A percentile compares a stretch with the other conserved stretches of the same genome.
Evolutionary conservation across 495 filamentous ascomycete species (phyloP).

Genomic region (Xylaria curta): DNA sequence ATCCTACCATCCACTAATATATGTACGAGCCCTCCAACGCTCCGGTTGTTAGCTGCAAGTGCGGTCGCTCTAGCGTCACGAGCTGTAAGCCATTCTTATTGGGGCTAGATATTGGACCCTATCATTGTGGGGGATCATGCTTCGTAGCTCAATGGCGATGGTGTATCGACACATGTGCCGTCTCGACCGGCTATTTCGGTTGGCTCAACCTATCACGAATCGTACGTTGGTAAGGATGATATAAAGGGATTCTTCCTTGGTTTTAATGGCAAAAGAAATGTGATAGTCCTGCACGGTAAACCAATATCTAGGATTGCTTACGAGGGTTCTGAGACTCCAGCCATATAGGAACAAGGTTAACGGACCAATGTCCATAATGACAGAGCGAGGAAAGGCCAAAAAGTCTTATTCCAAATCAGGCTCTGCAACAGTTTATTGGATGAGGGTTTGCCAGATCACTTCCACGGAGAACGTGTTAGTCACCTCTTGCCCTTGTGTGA

Average conservation of each 20-base stretch:
- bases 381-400: not conserved
- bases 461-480: not conserved
- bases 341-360: not conserved
- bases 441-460: not conserved
- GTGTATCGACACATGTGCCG: not conserved
- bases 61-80: not conserved
- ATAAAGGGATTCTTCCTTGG: not conserved
- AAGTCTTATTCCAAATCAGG: not conserved
- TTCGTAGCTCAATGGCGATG: not conserved
- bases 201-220: not conserved
- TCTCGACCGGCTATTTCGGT: not conserved
- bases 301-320: not conserved
- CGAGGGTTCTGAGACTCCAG: not conserved
- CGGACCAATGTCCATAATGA: not conserved
- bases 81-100: not conserved
- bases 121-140: not conserved
- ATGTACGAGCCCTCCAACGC: not conserved
- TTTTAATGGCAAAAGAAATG: slow-evolving; percentile 8
- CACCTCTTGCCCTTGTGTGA: not conserved
- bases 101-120: not conserved
- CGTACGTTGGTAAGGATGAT: not conserved
- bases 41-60: slow-evolving; percentile 11
- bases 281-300: slow-evolving; percentile 8
- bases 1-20: too few species aligned
- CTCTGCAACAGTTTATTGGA: not conserved